These are phyloP conservation scores for Smallanthus sonchifolius DNA, from an alignment of 129 eudicot genomes.

Conservation along the genomic window DNA sequence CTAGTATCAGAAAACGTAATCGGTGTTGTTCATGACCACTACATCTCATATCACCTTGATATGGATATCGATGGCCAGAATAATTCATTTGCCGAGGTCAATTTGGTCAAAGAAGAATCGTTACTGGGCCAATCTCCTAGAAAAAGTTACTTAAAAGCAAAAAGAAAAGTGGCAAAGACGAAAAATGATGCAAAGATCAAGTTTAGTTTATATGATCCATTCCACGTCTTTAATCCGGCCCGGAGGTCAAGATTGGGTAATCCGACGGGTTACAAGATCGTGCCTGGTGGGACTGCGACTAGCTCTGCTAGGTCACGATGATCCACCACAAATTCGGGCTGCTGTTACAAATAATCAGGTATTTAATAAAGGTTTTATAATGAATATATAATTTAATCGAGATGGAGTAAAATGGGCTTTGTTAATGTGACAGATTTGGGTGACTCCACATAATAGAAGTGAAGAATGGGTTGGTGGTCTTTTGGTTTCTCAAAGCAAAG, in stretches of 20 bases:
- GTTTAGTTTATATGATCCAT: conserved; percentile 42
- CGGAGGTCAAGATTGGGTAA: conserved; percentile 45
- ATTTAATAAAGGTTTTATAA: not conserved
- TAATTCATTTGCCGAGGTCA: conserved; percentile 46
- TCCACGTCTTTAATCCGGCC: conserved; percentile 42
- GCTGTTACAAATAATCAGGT: conserved; percentile 55
- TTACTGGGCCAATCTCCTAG: conserved; percentile 39
- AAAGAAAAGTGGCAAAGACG: conserved; percentile 32
- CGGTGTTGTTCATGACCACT: conserved; percentile 60
- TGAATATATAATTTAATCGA: no score
- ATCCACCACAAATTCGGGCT: no score
- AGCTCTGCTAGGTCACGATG: conserved; percentile 49
- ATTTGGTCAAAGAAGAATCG: no score
- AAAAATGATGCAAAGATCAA: conserved; percentile 49
- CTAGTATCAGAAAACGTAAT: conserved; percentile 52
- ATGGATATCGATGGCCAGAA: conserved; percentile 49
- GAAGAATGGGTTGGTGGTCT: conserved; percentile 61
- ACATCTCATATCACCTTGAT: conserved; percentile 44
- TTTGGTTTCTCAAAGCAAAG: conserved; percentile 45
- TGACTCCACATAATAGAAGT: conserved; percentile 40
- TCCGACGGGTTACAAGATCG: conserved; percentile 45
- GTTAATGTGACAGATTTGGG: conserved; percentile 38
- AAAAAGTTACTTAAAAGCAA: conserved; percentile 46
- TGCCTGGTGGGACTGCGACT: conserved; percentile 47
- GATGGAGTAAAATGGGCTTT: not conserved